These are phyloP conservation scores for Fomitiporia mediterranea DNA, from an alignment of 1,284 basidiomycete genomes.

Conservation along the genomic window DNA sequence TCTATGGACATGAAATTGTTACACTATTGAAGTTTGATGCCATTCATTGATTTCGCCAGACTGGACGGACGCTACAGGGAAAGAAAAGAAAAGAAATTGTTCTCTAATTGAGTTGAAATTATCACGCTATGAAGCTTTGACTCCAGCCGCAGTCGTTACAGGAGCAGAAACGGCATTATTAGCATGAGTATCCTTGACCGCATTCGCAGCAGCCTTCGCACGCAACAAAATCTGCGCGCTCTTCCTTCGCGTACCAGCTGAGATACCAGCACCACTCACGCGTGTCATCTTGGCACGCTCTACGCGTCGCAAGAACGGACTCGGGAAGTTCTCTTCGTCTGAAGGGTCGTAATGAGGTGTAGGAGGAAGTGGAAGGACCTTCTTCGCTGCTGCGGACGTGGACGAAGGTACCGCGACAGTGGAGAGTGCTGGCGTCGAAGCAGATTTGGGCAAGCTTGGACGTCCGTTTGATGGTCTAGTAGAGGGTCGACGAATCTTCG, in stretches of 20 bases:
- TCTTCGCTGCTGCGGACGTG: slow-evolving; percentile 19
- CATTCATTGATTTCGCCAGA: too few relatives aligned
- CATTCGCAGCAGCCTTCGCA: slow-evolving; percentile 60
- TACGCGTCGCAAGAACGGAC: slow-evolving; percentile 68
- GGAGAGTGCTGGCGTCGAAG: slow-evolving; percentile 21
- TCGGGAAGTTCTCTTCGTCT: slow-evolving; percentile 81
- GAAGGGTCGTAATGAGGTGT: slow-evolving; percentile 56
- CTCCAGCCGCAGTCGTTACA: background rate
- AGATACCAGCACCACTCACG: slow-evolving; percentile 25
- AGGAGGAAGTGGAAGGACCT: slow-evolving; percentile 25
- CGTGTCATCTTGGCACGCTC: slow-evolving; percentile 32
- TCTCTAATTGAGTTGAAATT: too few relatives aligned
- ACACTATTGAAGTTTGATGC: too few relatives aligned
- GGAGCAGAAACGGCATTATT: background rate
- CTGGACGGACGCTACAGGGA: too few relatives aligned
- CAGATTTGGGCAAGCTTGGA: slow-evolving; percentile 22
- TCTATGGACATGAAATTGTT: slow-evolving; percentile 2
- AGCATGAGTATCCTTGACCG: slow-evolving; percentile 29
- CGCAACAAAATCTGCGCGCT: slow-evolving; percentile 48
- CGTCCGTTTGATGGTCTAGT: slow-evolving; percentile 25
- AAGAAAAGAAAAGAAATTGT: too few relatives aligned
- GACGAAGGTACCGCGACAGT: slow-evolving; percentile 8
- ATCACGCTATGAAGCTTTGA: slow-evolving; percentile 11
- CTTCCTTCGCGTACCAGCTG: slow-evolving; percentile 39
- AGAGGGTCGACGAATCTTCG: slow-evolving; percentile 32